Evolutionary conservation across 2,329 filamentous ascomycete genomes (phyloP), one percentile per base, ranked within the genome.

Genomic region (Aphanocladium album): DNA sequence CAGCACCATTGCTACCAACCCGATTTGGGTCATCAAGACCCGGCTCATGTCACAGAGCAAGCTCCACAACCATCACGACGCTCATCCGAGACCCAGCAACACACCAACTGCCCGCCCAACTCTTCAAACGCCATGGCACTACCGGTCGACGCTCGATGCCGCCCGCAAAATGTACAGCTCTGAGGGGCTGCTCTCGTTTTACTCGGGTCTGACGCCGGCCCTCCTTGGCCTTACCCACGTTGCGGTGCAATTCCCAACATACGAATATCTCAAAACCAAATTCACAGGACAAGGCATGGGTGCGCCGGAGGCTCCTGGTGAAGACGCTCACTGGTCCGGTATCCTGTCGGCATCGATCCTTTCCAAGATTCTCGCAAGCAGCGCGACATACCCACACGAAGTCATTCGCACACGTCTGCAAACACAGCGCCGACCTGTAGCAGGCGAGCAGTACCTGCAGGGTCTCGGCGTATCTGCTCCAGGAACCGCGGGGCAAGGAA

Each of bases 1-100:
- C 77, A 97, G 93, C 66, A 99, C 95, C 4, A 83, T 98, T 64
- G 89, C 89, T 64, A 99, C 95, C 25, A 99, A 98, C 74, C 95
- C 95, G 1, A 99, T 99, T 63, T 99, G 95, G 95, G 95, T 99
- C 41, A 96, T 99, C 78, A 99, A 99, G 77, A 99, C 95, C 53
- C 84, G 95, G 66, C 84, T 99, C 67, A 98, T 98, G 95, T 96
- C 95, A 41, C 95, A 98, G 77, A 89, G 87, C 83, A 65, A 80
- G 76, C 72, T 65, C 41, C 65, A 69, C 63, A 79, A 74, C 71
- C 75, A 71, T 73, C 79, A 75, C 71, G 79, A 71, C 62, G 66
- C 68, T 64, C 77, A 79, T 62, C 79, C 82, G 49, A 79, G 79
- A 66, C 75, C 80, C 14, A 71, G 75, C 59, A 83, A 78, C 68